Percentiles rank a stretch among this genome's conserved stretches.
Conservation (phyloP, 352 stramenopile genomes). For the Phytopythium cucurbitacearum region DNA sequence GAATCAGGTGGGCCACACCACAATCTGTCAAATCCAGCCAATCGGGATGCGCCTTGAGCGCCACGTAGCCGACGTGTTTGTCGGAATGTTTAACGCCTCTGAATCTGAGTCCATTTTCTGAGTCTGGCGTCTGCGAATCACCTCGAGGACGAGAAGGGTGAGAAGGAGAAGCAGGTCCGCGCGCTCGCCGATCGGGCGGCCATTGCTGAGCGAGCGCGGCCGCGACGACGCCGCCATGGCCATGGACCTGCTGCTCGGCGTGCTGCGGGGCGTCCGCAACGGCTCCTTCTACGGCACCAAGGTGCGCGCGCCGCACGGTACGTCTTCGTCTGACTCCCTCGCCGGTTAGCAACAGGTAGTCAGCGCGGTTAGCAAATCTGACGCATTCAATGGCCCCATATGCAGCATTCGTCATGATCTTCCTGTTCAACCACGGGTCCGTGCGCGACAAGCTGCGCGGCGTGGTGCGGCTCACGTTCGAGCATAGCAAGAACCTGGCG, state of each 20-base stretch:
- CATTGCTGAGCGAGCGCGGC: too few species aligned
- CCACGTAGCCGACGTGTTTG: too few species aligned
- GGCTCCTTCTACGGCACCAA: constrained; percentile 88
- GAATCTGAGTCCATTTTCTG: too few species aligned
- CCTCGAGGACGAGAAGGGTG: too few species aligned
- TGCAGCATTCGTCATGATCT: constrained; percentile 88
- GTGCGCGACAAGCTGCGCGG: constrained; percentile 71
- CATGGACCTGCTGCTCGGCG: constrained; percentile 57
- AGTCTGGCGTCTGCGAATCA: too few species aligned
- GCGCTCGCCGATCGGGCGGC: too few species aligned
- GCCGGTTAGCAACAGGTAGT: not conserved
- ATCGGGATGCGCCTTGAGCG: too few species aligned
- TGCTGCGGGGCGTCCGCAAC: constrained; percentile 83
- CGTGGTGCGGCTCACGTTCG: constrained; percentile 75
- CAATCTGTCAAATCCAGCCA: too few species aligned
- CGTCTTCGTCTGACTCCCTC: constrained; percentile 3
- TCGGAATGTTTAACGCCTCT: too few species aligned
- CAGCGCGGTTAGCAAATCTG: not conserved
- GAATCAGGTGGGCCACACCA: too few species aligned
- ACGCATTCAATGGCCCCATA: constrained; percentile 4
- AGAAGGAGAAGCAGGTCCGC: too few species aligned
- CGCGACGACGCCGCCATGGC: too few species aligned
- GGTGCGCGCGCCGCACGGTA: constrained; percentile 84
- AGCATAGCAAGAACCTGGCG: constrained; percentile 86
- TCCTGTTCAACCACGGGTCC: constrained; percentile 81